Evolutionary conservation across 208 protist genomes (phyloP), one percentile per base, ranked within the genome.

Genomic region (Crithidia acanthocephali): DNA sequence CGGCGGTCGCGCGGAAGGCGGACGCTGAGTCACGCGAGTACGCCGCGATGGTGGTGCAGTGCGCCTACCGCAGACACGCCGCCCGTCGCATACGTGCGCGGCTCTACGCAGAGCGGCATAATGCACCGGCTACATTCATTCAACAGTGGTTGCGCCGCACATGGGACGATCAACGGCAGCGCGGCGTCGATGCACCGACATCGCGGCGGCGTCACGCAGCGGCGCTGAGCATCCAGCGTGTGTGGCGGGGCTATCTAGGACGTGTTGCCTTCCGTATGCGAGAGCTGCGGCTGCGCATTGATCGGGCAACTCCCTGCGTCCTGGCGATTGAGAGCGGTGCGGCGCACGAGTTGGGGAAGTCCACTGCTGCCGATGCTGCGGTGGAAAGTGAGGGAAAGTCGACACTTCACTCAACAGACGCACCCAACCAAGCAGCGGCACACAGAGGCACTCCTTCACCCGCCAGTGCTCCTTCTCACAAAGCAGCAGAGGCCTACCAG

Each of bases 21-120:
- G 80, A 84, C 10, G 62, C 27, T 1, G 78, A 90, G 57, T 60
- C 56, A 15, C 72, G 64, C n/a, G 81, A 83, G 23, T 93, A 91
- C 70, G 79, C 90, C 1, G 90, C 85, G 22, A 51, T 91, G 48
- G 81, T 91, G 2, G 76, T 96, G 58, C 88, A 94, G 66, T 55
- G 74, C 13, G 69, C 70, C 28, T 74, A 78, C 32, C 86, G 88
- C 15, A 57, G 75, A 35, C 28, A 61, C 42, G 40, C 47, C 28
- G 85, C 88, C 8, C 78, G 83, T 8, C 64, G 48, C 8, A 25
- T 11, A 13, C 65, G 33, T 30, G 47, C 37, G 5, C 28, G n/a
- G 0, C 69, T 72, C 15, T 63, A 59, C 28, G 3, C 67, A 4
- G 70, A 76, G 44, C 51, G 37, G 10, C 76, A 87, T 74, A 56